Base-by-base conservation (phyloP, 331 rosid genomes). In the Arachis monticola region DNA sequence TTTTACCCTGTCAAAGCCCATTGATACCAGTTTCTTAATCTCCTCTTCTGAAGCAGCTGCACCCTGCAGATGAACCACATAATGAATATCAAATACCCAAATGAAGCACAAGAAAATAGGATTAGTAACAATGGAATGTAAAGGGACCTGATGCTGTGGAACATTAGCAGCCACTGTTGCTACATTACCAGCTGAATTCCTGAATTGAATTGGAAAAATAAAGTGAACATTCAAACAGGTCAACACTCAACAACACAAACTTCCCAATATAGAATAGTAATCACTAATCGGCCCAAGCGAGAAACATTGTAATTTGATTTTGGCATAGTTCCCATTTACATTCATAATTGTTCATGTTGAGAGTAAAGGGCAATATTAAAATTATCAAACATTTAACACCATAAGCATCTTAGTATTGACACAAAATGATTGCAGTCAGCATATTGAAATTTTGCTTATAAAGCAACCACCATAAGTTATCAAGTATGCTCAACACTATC, bases 1-100 rank as follows among this genome's bases (percentile, higher is more conserved):
- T 35, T 35, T 82, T 87, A 94, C 99, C 97, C 83, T 94, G 70
- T 92, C 99, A 86, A 94, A 94, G 63, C 99, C 99, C 99, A 94
- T 94, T 13, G 96, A 55, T 67, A 94, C 93, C 67, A 94, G 93
- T 60, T 86, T 87, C 53, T 82, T 88, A 70, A 90, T 85, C 80
- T 87, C 87, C 80, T 83, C 99, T 31, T 94, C 97, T 13, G 96
- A 83, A 80, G 74, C 88, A 73, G 76, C 88, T 73, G 83, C 75
- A 41, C 76, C 89, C 97, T 91, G 93, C 84, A 83, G 79, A 42
- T 57, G 55, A 22, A 48, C 40, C 40, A 64, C 66, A 69, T 53
- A 65, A 42, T 17, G 40, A 88, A 60, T 48, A 73, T 48, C 63
- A 53, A 77, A 72, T 41, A 76, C 73, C 66, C 64, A 75, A 67